Evolutionary conservation across 2,329 filamentous ascomycete species (phyloP).

Genomic region (Cladosporium sp.): DNA sequence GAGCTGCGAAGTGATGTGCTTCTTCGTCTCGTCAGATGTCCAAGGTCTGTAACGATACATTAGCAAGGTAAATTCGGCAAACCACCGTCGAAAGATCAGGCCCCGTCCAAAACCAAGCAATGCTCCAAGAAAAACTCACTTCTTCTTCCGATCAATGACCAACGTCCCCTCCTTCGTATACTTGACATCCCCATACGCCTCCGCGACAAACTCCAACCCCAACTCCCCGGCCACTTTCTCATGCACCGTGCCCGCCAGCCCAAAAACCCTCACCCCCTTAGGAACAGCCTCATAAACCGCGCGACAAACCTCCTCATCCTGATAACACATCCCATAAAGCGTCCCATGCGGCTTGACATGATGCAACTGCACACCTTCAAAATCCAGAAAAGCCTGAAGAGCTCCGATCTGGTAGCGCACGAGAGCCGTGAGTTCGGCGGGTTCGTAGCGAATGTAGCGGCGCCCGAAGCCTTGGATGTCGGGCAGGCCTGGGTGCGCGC

Average conservation of each 20-base stretch:
- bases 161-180: conserved; percentile 48
- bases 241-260: conserved; percentile 51
- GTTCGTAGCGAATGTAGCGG: conserved; percentile 36
- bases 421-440: conserved; percentile 27
- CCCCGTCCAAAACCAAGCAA: no score
- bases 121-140: conserved; percentile 30
- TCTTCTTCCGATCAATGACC: conserved; percentile 56
- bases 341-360: conserved; percentile 60
- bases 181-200: conserved; percentile 51
- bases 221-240: conserved; percentile 51
- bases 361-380: conserved; percentile 51
- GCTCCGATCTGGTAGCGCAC: conserved; percentile 61
- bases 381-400: conserved; percentile 54
- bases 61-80: neutral
- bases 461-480: conserved; percentile 62
- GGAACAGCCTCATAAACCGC: conserved; percentile 53
- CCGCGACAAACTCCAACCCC: conserved; percentile 50
- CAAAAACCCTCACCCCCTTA: conserved; percentile 48
- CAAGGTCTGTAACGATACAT: conserved; percentile 30
- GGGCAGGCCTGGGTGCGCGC: conserved; percentile 61
- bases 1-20: conserved; percentile 38
- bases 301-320: conserved; percentile 47
- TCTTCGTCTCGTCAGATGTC: conserved; percentile 38
- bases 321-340: conserved; percentile 52
- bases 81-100: neutral